phyloP scores from a whole-genome alignment of 345 rosid genomes.

The Eucalyptus decipiens region DNA sequence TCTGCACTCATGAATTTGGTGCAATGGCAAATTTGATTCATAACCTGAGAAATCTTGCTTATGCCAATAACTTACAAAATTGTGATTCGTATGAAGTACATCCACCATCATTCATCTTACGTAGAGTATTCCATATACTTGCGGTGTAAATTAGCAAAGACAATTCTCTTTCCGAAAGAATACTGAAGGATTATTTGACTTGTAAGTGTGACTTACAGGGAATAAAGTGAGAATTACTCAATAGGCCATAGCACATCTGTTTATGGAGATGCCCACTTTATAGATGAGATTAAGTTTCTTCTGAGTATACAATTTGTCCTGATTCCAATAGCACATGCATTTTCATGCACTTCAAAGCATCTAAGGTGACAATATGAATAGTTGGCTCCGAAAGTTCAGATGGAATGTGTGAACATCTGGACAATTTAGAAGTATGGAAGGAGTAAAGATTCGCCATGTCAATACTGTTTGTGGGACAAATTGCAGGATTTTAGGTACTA shows the following conservation, averaged over 20 bases:
- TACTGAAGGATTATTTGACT: background rate
- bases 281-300: background rate
- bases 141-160: background rate
- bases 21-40: background rate
- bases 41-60: background rate
- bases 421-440: background rate
- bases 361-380: background rate
- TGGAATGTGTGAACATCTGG: background rate
- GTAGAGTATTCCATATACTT: background rate
- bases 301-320: background rate
- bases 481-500: background rate
- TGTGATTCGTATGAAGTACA: background rate
- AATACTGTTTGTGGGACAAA: background rate
- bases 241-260: background rate
- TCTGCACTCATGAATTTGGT: background rate
- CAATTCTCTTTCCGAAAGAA: background rate
- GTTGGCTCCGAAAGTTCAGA: background rate
- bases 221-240: background rate
- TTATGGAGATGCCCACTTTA: background rate
- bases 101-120: background rate
- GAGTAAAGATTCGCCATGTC: background rate
- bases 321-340: background rate
- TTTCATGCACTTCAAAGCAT: background rate
- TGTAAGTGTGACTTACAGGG: background rate
- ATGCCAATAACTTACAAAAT: background rate